Percentiles rank a stretch among this genome's conserved stretches.
Evolutionary conservation across 1,284 basidiomycete genomes (phyloP).

Genomic region (Ustilago nuda): DNA sequence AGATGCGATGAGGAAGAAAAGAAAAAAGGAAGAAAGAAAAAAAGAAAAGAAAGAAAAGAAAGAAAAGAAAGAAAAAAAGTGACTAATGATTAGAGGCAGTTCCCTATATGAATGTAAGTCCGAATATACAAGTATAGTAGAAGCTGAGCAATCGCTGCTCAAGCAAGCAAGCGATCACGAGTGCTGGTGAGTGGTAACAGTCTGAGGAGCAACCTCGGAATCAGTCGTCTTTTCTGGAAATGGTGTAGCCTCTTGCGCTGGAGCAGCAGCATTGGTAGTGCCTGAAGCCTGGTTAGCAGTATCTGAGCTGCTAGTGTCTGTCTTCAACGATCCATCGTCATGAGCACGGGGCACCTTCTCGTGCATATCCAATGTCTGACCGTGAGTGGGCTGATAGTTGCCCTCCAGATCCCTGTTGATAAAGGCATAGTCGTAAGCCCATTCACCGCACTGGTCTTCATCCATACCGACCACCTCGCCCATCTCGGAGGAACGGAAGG

Average conservation of each 20-base stretch:
- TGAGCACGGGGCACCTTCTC: slow-evolving; percentile 45
- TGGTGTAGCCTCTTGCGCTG: slow-evolving; percentile 1
- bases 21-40: too few species aligned
- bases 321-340: slow-evolving; percentile 24
- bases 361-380: slow-evolving; percentile 52
- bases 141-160: neutral
- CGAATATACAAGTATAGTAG: slow-evolving; percentile 9
- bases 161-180: neutral
- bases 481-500: slow-evolving; percentile 79
- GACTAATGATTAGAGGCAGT: slow-evolving; percentile 2
- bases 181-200: slow-evolving; percentile 3
- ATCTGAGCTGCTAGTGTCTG: slow-evolving; percentile 19
- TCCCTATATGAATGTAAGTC: neutral
- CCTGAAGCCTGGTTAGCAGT: slow-evolving; percentile 6
- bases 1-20: too few species aligned
- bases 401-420: slow-evolving; percentile 63
- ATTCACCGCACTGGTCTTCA: slow-evolving; percentile 75
- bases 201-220: neutral
- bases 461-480: slow-evolving; percentile 89
- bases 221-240: neutral
- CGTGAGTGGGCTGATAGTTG: slow-evolving; percentile 57
- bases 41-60: neutral
- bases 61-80: neutral
- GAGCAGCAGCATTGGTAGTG: slow-evolving; percentile 3
- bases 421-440: slow-evolving; percentile 63